Conservation (phyloP, 495 filamentous ascomycete species). For the Apiosordaria backusii region DNA sequence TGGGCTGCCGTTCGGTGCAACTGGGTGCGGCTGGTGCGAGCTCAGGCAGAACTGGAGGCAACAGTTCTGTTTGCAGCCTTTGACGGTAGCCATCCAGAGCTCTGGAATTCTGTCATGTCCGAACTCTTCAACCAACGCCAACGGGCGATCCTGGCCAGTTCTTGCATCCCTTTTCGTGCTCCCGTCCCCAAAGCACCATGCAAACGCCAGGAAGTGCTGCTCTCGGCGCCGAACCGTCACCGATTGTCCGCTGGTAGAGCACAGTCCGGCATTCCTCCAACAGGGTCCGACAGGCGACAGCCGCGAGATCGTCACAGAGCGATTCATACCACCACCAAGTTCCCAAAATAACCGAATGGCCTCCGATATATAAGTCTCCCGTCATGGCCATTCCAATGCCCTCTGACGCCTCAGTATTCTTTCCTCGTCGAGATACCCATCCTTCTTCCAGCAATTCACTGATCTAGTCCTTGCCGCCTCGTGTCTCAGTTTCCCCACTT, state of each 20-base stretch:
- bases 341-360: constrained; percentile 1
- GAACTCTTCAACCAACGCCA: background rate
- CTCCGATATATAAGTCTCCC: constrained; percentile 4
- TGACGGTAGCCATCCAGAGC: background rate
- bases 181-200: background rate
- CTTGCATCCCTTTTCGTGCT: background rate
- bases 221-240: constrained; percentile 14
- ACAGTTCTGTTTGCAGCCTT: background rate
- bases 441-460: constrained; percentile 17
- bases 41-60: too few species aligned
- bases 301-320: constrained; percentile 9
- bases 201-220: background rate
- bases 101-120: background rate
- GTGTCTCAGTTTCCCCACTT: constrained; percentile 27
- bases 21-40: background rate
- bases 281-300: constrained; percentile 39
- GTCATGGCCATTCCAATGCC: background rate
- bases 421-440: background rate
- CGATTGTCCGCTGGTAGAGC: constrained; percentile 33
- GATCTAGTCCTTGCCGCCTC: constrained; percentile 27
- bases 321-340: constrained; percentile 1
- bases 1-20: background rate
- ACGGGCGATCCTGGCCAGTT: background rate
- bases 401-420: background rate
- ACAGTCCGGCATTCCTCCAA: constrained; percentile 47